Evolutionary conservation across 225 moss, liverwort and hornwort species (phyloP), one percentile per base, ranked within the genome.

Genomic region (Climacium dendroides): DNA sequence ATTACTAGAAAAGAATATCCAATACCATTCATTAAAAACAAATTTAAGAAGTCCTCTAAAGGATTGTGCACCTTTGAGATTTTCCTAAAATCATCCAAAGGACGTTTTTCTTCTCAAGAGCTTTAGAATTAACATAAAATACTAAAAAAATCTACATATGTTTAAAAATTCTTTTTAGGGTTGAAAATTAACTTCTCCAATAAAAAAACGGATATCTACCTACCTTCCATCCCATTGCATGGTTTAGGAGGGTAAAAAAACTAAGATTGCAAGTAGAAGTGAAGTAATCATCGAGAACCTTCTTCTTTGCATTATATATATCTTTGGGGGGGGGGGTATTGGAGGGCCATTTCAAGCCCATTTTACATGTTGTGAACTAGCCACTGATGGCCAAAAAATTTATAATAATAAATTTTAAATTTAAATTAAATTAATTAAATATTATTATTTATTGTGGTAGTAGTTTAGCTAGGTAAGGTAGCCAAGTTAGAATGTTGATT

Each of bases 41-140:
- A 74, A 19, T 34, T 20, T 10, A 11, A 28, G 6, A 43, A 28
- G 43, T 28, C 17, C 2, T 5, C 16, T 16, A 43, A 28, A 25
- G 3, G 43, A 28, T 28, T 70, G 9, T 3, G 5, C 1, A 71
- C 6, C 26, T 1, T 43, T 71, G 14, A 45, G 45, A 8, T 45
- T 71, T 43, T 5, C 1, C 28, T 43, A 28, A 71, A 43, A 43
- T 71, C 26, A 71, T 71, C 3, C 6, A 43, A 26, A 41, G 2
- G 2, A 43, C 5, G 3, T 10, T 71, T 71, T 26, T 10, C 5
- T 0, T 71, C 1, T 43, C 2, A 7, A 43, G 1, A 3, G 15
- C 26, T 41, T 41, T 1, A 41, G 0, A 3, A 6, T 41, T 9
- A 15, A 41, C 1, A 41, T 41, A 26, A 69, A 4, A 69, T 8